These are phyloP conservation scores for Geotrichum siamense DNA, from an alignment of 1,139 yeast genomes.

Conservation along the genomic window DNA sequence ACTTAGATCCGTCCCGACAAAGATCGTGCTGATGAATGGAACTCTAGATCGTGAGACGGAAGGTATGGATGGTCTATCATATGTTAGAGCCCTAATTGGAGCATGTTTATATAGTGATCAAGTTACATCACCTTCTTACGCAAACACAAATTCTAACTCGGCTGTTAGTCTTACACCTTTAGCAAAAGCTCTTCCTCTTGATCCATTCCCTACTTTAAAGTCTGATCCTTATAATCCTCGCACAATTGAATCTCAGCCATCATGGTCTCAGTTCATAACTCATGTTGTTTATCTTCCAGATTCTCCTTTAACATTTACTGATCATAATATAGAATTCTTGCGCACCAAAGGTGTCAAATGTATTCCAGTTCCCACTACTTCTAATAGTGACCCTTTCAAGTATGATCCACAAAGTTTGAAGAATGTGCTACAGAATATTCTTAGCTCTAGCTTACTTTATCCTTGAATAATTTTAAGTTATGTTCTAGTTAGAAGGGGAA, in stretches of 20 bases:
- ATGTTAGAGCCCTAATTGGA: constrained; percentile 47
- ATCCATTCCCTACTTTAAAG: background rate
- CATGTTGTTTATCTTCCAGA: constrained; percentile 16
- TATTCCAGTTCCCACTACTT: background rate
- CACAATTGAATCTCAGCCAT: constrained; percentile 5
- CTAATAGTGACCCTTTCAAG: background rate
- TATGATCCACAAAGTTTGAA: background rate
- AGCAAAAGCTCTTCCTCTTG: background rate
- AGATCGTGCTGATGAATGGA: constrained; percentile 57
- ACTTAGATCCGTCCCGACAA: constrained; percentile 36
- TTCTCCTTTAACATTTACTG: constrained; percentile 10
- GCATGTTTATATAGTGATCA: constrained; percentile 30
- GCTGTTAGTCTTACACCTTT: constrained; percentile 7
- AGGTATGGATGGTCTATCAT: constrained; percentile 55
- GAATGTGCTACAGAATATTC: background rate
- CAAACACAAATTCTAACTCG: constrained; percentile 8
- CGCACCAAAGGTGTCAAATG: constrained; percentile 14
- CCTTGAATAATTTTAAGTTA: background rate
- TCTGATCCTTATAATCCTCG: constrained; percentile 12
- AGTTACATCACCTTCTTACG: constrained; percentile 9
- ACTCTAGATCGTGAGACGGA: constrained; percentile 68
- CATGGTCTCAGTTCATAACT: constrained; percentile 16
- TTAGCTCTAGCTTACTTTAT: background rate
- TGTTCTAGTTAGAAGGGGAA: too few species aligned
- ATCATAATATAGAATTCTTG: constrained; percentile 4